Conservation (phyloP, 495 filamentous ascomycete genomes). For the Recurvomyces mirabilis region DNA sequence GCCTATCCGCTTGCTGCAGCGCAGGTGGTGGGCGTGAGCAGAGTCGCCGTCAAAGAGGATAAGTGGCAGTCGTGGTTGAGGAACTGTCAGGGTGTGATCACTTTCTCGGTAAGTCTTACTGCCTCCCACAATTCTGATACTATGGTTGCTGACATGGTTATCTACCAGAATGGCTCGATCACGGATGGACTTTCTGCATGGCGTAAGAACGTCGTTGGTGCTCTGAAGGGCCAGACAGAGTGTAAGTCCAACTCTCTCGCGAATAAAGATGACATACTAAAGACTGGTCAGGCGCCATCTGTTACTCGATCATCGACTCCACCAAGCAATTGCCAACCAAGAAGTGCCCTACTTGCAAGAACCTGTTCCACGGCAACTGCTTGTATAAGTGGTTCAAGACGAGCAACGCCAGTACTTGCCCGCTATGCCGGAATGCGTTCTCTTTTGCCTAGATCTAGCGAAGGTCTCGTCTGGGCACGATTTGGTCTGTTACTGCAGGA, state of each 20-base stretch:
- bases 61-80: conserved; percentile 82
- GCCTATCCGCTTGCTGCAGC: conserved; percentile 72
- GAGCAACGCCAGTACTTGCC: conserved; percentile 73
- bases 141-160: conserved; percentile 9
- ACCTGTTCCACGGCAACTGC: conserved; percentile 82
- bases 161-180: conserved; percentile 55
- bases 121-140: not conserved
- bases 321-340: conserved; percentile 86
- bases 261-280: not conserved
- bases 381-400: conserved; percentile 93
- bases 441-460: conserved; percentile 34
- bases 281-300: conserved; percentile 53
- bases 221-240: conserved; percentile 85
- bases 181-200: conserved; percentile 77
- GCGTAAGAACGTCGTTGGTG: conserved; percentile 68
- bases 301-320: conserved; percentile 80
- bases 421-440: conserved; percentile 72
- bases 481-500: too few species aligned
- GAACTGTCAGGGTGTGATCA: conserved; percentile 83
- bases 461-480: not conserved
- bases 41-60: conserved; percentile 75
- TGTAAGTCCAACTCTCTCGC: conserved; percentile 35
- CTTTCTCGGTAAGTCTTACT: conserved; percentile 55
- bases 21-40: conserved; percentile 61
- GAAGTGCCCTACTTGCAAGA: conserved; percentile 83